Base-by-base conservation (phyloP, 2,329 filamentous ascomycete genomes). In the Neonectria coccinea region DNA sequence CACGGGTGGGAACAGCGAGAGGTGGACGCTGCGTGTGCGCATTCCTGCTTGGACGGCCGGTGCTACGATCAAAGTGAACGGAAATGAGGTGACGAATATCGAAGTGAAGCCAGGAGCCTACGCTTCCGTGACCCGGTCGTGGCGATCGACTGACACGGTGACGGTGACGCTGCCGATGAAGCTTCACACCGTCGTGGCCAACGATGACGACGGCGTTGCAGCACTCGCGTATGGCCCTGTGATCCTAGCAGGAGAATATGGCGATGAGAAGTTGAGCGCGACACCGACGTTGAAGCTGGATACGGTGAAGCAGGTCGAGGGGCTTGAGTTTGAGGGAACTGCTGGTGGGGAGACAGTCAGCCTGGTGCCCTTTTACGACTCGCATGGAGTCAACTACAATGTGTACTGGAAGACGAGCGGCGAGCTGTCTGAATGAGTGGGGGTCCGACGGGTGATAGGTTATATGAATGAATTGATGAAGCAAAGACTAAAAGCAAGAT, bases 171-270 rank as follows among this genome's bases (percentile, higher is more conserved):
- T 86, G 3, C 83, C 83, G 0, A 84, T 85, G 82, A 73, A 70
- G 14, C 70, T 85, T 0, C 76, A 78, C 5, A 77, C 77, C 0
- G 69, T 86, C 1, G 63, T 78, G 0, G 81, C 84, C n/a, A 85
- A 85, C 59, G 84, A 86, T 57, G 77, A 85, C 33, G 50, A 71
- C 4, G 72, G 54, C 4, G 61, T 85, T 2, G 83, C 80, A 2
- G 83, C 84, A 0, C 50, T 85, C 11, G 81, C 82, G 0, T 86
- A 79, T 56, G 84, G 84, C 0, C 84, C 83, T 0, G 78, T 79
- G 0, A 72, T 85, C 5, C 67, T 86, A 16, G 74, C 78, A 1
- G 84, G 80, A 0, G 81, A 85, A 60, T 85, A 85, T 57, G 82
- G 82, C 1, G 71, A 72, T 16, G 54, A 51, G 2, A 55, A 66